phyloP scores from a whole-genome alignment of 148 eudicot species.

The Talinum fruticosum region DNA sequence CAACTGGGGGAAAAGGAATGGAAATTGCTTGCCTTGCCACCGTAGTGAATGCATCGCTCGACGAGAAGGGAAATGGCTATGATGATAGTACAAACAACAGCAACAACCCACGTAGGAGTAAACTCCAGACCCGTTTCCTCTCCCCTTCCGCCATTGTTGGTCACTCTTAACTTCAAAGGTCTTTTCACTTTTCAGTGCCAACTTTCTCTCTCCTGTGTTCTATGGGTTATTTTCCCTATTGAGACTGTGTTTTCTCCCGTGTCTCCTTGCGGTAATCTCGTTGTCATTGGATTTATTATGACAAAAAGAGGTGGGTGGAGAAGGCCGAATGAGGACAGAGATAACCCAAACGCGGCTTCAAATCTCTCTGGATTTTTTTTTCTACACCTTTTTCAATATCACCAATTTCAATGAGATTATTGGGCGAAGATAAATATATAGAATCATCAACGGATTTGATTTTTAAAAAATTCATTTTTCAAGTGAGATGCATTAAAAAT shows the following conservation, averaged over 20 bases:
- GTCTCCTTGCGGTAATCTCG: constrained; percentile 21
- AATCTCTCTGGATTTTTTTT: constrained; percentile 4
- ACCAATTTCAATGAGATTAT: too few relatives aligned
- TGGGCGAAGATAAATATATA: too few relatives aligned
- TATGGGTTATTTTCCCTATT: not conserved
- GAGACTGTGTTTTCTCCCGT: constrained; percentile 37
- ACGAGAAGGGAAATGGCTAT: constrained; percentile 80
- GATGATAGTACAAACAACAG: constrained; percentile 80
- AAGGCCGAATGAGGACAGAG: not conserved
- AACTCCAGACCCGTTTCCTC: constrained; percentile 51
- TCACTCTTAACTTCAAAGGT: too few relatives aligned
- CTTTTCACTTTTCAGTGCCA: not conserved
- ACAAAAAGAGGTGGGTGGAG: not conserved
- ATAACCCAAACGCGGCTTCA: not conserved
- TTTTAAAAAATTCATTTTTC: too few relatives aligned
- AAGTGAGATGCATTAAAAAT: too few relatives aligned
- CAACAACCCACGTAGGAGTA: constrained; percentile 98
- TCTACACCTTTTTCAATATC: too few relatives aligned
- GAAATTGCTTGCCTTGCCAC: constrained; percentile 49
- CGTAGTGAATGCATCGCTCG: constrained; percentile 66
- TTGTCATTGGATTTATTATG: not conserved
- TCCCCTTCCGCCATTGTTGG: constrained; percentile 35
- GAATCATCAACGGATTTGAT: too few relatives aligned
- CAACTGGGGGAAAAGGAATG: not conserved
- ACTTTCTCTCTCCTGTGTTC: not conserved